A percentile compares a stretch with the other conserved stretches of the same genome.
Evolutionary conservation across 371 early-diverging fungal species (phyloP).

Genomic region (Cokeromyces recurvatus): DNA sequence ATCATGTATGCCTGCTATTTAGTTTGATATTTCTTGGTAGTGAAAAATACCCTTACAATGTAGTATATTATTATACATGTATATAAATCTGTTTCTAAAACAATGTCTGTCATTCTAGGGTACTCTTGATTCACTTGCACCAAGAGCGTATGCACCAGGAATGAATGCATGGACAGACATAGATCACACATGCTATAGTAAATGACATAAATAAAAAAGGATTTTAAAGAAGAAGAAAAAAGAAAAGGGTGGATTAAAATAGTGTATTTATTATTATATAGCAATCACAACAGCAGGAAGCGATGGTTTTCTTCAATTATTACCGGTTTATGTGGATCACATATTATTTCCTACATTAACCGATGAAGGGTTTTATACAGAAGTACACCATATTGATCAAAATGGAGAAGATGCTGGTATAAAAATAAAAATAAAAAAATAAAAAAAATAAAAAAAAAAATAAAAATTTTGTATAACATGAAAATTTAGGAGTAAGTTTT

Average conservation of each 20-base stretch:
- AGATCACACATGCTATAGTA: slow-evolving; percentile 49
- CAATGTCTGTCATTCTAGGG: too few relatives aligned
- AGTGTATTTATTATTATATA: slow-evolving; percentile 3
- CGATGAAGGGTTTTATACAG: slow-evolving; percentile 50
- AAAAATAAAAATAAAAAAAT: too few relatives aligned
- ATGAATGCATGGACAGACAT: slow-evolving; percentile 52
- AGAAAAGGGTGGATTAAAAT: neutral
- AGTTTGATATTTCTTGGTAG: slow-evolving; percentile 52
- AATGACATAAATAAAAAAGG: slow-evolving; percentile 1
- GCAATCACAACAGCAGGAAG: slow-evolving; percentile 53
- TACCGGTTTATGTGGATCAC: slow-evolving; percentile 48
- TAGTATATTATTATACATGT: neutral
- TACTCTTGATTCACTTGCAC: slow-evolving; percentile 51
- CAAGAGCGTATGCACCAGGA: slow-evolving; percentile 51
- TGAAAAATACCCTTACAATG: slow-evolving; percentile 53
- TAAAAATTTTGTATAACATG: too few relatives aligned
- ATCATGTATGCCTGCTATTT: too few relatives aligned
- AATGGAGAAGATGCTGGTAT: slow-evolving; percentile 34
- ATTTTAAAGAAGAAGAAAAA: neutral
- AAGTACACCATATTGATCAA: slow-evolving; percentile 38
- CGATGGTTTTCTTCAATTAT: slow-evolving; percentile 49
- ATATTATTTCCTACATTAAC: slow-evolving; percentile 54
- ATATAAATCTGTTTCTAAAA: neutral
- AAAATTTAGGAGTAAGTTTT: too few relatives aligned
- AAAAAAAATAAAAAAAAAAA: too few relatives aligned